These are phyloP conservation scores for Epicoccum nigrum DNA, from an alignment of 2,329 filamentous ascomycete species.

Conservation along the genomic window DNA sequence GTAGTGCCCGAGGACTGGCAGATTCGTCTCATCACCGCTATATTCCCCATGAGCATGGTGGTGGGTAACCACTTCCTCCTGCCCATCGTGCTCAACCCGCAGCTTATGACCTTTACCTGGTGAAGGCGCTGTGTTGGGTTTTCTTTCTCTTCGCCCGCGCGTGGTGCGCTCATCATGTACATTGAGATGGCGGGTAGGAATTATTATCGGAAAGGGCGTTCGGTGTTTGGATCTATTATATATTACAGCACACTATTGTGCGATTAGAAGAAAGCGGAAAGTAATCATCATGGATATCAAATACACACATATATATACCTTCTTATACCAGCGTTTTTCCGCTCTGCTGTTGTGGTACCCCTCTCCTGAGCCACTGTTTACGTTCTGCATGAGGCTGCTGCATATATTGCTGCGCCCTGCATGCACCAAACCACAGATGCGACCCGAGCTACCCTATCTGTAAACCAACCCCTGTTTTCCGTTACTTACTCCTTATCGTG, in stretches of 20 bases:
- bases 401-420: too few species aligned
- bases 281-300: too few species aligned
- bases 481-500: too few species aligned
- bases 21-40: slow-evolving; percentile 64
- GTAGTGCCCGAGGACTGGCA: slow-evolving; percentile 67
- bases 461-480: too few species aligned
- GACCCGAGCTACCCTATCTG: too few species aligned
- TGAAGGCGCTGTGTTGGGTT: slow-evolving; percentile 53
- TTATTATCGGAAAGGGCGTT: neutral
- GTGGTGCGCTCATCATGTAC: neutral
- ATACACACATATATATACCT: too few species aligned
- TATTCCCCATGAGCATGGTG: slow-evolving; percentile 74
- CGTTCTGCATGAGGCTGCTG: too few species aligned
- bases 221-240: neutral
- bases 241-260: neutral
- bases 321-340: neutral
- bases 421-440: too few species aligned
- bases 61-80: slow-evolving; percentile 71
- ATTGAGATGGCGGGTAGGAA: neutral
- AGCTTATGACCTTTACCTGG: slow-evolving; percentile 80
- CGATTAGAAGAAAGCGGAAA: neutral
- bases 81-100: slow-evolving; percentile 77
- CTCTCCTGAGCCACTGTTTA: too few species aligned
- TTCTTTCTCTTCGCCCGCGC: too few species aligned
- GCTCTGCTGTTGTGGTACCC: too few species aligned